Evolutionary conservation across 2,329 filamentous ascomycete species (phyloP).

Genomic region (Xylariaceae sp.): DNA sequence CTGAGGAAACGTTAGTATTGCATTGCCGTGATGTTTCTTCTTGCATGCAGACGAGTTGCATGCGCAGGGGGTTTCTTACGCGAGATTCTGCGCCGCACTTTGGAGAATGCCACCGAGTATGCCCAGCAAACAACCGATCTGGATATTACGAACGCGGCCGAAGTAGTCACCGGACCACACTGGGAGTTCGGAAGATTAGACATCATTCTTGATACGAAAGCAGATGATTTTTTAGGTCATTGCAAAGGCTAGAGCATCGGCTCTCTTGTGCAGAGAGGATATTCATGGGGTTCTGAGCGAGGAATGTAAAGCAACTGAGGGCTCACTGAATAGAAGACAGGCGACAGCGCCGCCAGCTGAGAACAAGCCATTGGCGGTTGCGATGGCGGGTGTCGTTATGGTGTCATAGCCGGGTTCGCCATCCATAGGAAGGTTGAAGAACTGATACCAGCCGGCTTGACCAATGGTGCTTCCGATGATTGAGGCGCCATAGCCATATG

Average conservation of each 20-base stretch:
- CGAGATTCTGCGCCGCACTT: constrained; percentile 38
- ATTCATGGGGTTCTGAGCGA: no score
- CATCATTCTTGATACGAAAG: no score
- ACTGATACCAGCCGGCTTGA: constrained; percentile 47
- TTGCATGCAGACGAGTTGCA: not conserved
- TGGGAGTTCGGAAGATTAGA: no score
- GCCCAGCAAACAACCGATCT: constrained; percentile 38
- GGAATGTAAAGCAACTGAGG: no score
- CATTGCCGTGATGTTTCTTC: constrained; percentile 3
- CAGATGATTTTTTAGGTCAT: no score
- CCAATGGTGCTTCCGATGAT: constrained; percentile 49
- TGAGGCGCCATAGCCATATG: constrained; percentile 47
- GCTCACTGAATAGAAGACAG: constrained; percentile 42
- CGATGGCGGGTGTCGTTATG: constrained; percentile 41
- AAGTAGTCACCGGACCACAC: constrained; percentile 43
- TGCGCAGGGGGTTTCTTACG: constrained; percentile 3
- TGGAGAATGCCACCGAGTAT: constrained; percentile 44
- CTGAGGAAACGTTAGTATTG: constrained; percentile 8
- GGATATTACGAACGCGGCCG: constrained; percentile 41
- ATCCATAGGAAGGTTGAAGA: constrained; percentile 40
- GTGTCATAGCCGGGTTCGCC: constrained; percentile 40
- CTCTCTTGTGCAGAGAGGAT: no score
- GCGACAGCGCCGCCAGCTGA: constrained; percentile 44
- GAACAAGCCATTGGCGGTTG: constrained; percentile 45
- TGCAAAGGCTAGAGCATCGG: no score